Evolutionary conservation across 768 basidiomycete genomes (phyloP).

Genomic region (Pleurotus sapidus): DNA sequence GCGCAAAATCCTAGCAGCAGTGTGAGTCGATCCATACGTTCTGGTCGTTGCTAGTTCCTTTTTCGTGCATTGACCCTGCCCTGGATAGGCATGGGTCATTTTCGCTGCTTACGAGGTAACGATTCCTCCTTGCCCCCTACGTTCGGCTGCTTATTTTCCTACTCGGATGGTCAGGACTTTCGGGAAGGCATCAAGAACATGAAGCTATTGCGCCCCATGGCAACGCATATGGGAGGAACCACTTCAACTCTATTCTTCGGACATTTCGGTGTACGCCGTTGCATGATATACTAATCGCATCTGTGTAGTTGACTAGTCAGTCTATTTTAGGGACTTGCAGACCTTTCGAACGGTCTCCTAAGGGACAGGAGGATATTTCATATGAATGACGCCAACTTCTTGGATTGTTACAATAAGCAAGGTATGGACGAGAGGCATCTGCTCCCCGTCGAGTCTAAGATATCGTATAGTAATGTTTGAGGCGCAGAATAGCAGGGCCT

Average conservation of each 20-base stretch:
- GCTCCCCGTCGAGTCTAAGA: background rate
- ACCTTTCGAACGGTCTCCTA: constrained; percentile 35
- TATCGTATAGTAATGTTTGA: background rate
- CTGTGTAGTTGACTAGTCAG: background rate
- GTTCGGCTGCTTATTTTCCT: background rate
- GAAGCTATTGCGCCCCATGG: constrained; percentile 15
- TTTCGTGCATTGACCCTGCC: background rate
- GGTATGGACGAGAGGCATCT: background rate
- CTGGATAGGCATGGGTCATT: constrained; percentile 28
- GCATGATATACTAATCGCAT: background rate
- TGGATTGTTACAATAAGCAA: background rate
- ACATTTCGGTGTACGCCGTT: background rate
- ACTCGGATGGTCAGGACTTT: constrained; percentile 24
- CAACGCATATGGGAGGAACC: background rate
- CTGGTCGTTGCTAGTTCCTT: background rate
- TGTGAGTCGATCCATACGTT: background rate
- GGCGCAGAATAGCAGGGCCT: background rate
- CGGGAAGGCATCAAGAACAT: constrained; percentile 22
- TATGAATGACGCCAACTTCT: background rate
- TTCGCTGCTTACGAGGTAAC: constrained; percentile 27
- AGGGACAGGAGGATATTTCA: constrained; percentile 20
- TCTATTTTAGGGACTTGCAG: constrained; percentile 22
- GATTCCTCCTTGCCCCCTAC: background rate
- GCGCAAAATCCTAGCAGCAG: background rate
- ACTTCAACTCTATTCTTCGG: background rate